Percentiles rank a stretch among this genome's conserved stretches.
phyloP scores from a whole-genome alignment of 2,329 filamentous ascomycete genomes.

The Phialocephala sp. region DNA sequence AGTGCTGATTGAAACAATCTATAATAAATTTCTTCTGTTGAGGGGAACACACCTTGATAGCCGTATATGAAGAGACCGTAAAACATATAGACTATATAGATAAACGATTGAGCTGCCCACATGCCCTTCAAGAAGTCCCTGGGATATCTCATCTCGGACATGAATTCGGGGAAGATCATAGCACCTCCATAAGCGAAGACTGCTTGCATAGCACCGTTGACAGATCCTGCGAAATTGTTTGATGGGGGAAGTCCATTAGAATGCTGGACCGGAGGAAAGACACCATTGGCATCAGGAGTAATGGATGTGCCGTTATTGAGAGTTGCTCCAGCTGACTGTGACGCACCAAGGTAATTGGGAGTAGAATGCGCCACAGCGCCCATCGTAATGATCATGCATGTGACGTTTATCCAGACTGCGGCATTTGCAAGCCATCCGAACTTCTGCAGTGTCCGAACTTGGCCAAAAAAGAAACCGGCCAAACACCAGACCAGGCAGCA shows the following conservation, averaged over 20 bases:
- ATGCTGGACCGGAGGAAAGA: slow-evolving; percentile 33
- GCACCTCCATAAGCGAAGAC: slow-evolving; percentile 56
- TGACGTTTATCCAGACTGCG: slow-evolving; percentile 60
- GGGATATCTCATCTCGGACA: slow-evolving; percentile 55
- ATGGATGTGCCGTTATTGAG: slow-evolving; percentile 51
- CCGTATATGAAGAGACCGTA: slow-evolving; percentile 46
- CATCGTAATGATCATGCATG: slow-evolving; percentile 61
- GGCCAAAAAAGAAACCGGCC: slow-evolving; percentile 57
- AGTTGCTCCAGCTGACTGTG: slow-evolving; percentile 40
- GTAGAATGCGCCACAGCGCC: slow-evolving; percentile 53
- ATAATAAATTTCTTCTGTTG: neutral
- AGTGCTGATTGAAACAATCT: neutral
- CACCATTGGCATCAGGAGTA: slow-evolving; percentile 43
- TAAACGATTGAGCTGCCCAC: slow-evolving; percentile 47
- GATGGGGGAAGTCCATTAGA: slow-evolving; percentile 11
- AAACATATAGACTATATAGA: slow-evolving; percentile 49
- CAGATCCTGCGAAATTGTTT: slow-evolving; percentile 5
- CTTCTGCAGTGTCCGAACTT: slow-evolving; percentile 59
- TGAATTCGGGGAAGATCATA: slow-evolving; percentile 60
- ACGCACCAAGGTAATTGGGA: slow-evolving; percentile 51
- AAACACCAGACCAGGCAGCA: slow-evolving; percentile 56
- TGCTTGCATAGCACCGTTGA: slow-evolving; percentile 13
- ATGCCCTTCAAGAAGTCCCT: slow-evolving; percentile 51
- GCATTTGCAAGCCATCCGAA: slow-evolving; percentile 61
- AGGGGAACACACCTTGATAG: neutral